phyloP scores from a whole-genome alignment of 164 flowering plant species.

The Magnolia sinica region DNA sequence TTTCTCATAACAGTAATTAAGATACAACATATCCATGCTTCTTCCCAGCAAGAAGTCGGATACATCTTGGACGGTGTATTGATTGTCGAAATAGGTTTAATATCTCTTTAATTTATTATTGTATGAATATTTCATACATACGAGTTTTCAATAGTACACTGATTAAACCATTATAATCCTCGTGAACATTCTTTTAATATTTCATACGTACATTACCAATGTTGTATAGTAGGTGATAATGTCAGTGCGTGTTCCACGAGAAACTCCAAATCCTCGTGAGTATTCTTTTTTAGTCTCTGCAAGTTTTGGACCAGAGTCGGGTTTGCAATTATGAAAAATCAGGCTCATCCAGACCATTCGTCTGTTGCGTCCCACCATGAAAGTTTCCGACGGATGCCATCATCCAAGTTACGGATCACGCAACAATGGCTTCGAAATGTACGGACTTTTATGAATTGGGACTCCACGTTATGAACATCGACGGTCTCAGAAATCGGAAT shows the following conservation, averaged over 20 bases:
- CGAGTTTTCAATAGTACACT: too few relatives aligned
- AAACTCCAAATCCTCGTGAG: neutral
- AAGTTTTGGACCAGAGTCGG: too few relatives aligned
- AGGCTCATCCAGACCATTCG: neutral
- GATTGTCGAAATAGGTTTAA: too few relatives aligned
- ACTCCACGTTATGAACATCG: neutral
- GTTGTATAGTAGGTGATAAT: neutral
- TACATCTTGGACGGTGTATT: too few relatives aligned
- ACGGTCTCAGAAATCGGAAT: neutral
- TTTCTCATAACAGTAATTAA: too few relatives aligned
- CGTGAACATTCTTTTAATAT: too few relatives aligned
- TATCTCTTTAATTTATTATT: too few relatives aligned
- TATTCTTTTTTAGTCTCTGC: neutral
- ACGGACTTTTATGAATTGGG: neutral
- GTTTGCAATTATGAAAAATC: neutral
- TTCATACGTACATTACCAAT: too few relatives aligned
- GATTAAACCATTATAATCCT: too few relatives aligned
- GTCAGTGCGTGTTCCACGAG: neutral
- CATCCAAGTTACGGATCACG: neutral
- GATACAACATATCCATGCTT: too few relatives aligned
- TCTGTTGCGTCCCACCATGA: neutral
- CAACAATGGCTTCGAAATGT: neutral
- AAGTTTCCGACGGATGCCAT: neutral
- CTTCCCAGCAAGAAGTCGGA: too few relatives aligned
- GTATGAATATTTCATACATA: too few relatives aligned